Percentiles rank a stretch among this genome's conserved stretches.
Conservation (phyloP, 768 basidiomycete species). For the Tylopilus balloui region DNA sequence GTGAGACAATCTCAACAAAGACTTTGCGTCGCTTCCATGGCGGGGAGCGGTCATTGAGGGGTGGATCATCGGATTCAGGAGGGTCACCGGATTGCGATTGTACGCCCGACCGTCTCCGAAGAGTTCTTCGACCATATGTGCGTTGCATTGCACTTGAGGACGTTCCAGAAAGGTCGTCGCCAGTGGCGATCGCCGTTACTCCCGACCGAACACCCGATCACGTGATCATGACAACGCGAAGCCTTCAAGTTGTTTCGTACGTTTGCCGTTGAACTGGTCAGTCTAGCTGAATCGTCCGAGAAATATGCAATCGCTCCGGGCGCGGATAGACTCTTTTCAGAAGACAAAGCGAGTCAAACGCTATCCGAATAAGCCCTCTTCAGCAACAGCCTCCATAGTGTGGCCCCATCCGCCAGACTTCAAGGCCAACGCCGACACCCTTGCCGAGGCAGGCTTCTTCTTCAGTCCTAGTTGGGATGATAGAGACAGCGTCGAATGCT, state of each 20-base stretch:
- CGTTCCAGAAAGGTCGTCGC: too few species aligned
- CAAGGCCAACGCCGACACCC: constrained; percentile 63
- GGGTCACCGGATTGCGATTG: background rate
- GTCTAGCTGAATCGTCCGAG: too few species aligned
- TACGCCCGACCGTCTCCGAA: constrained; percentile 9
- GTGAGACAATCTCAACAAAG: constrained; percentile 28
- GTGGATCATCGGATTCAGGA: background rate
- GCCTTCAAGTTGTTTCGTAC: background rate
- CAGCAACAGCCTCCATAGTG: constrained; percentile 45
- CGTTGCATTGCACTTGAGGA: constrained; percentile 26
- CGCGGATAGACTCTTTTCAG: constrained; percentile 64
- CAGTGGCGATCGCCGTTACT: too few species aligned
- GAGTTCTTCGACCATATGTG: constrained; percentile 33
- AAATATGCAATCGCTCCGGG: constrained; percentile 50
- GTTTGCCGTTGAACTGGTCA: too few species aligned
- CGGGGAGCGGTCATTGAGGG: constrained; percentile 2
- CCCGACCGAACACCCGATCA: background rate
- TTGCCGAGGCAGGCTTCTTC: constrained; percentile 91
- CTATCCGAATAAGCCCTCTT: constrained; percentile 42
- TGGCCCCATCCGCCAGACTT: constrained; percentile 75
- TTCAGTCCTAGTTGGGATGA: constrained; percentile 65
- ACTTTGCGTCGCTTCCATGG: constrained; percentile 33
- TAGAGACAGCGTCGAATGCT: constrained; percentile 77
- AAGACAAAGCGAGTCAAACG: constrained; percentile 59
- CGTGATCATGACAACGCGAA: background rate